Evolutionary conservation across 768 basidiomycete species (phyloP).

Genomic region (Phylloporus rhodoxanthus): DNA sequence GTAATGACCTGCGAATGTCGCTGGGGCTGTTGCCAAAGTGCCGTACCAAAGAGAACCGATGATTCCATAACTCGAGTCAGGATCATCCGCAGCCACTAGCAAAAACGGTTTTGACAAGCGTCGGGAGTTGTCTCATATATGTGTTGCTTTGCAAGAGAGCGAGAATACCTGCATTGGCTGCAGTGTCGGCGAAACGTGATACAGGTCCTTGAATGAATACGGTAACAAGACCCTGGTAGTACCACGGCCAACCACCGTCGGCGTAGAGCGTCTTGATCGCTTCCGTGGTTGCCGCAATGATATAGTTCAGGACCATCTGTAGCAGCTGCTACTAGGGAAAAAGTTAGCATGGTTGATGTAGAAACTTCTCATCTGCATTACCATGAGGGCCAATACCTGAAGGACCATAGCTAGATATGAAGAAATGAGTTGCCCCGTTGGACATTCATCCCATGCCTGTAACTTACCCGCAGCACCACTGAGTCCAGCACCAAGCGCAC

Average conservation of each 20-base stretch:
- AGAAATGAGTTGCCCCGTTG: neutral
- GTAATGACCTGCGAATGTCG: constrained; percentile 90
- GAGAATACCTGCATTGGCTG: constrained; percentile 87
- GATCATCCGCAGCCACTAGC: constrained; percentile 81
- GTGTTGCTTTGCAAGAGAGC: constrained; percentile 76
- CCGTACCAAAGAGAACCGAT: constrained; percentile 83
- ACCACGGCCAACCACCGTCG: constrained; percentile 78
- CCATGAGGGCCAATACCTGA: constrained; percentile 87
- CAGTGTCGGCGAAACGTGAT: constrained; percentile 90
- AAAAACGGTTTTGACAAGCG: constrained; percentile 68
- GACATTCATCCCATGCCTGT: neutral
- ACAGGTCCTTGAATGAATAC: constrained; percentile 84
- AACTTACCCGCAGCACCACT: constrained; percentile 75
- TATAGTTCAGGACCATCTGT: constrained; percentile 99
- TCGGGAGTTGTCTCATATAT: constrained; percentile 59
- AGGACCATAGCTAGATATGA: constrained; percentile 74
- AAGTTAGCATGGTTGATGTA: neutral
- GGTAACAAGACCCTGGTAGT: constrained; percentile 81
- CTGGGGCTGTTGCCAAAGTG: constrained; percentile 85
- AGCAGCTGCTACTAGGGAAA: constrained; percentile 57
- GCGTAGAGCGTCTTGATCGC: constrained; percentile 63
- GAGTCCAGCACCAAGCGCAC: constrained; percentile 83
- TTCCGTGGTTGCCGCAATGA: constrained; percentile 67
- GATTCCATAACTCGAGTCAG: constrained; percentile 77
- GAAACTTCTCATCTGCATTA: constrained; percentile 3